phyloP scores from a whole-genome alignment of 1,284 basidiomycete species.

The Dichomitus squalens region DNA sequence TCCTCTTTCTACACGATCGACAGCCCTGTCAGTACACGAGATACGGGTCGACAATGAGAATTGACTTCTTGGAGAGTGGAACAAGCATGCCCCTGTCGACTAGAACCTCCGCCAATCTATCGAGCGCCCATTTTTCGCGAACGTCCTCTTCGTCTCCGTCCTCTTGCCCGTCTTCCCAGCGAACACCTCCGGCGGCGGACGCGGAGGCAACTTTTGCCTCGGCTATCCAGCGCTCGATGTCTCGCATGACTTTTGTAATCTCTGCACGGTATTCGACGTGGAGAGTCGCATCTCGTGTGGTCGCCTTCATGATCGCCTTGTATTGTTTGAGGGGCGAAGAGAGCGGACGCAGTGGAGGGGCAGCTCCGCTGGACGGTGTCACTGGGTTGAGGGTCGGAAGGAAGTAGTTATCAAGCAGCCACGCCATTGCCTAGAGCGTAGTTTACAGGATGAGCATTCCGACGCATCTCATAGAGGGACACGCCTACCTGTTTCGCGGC shows the following conservation, averaged over 20 bases:
- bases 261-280: slow-evolving; percentile 51
- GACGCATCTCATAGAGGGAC: background rate
- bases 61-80: slow-evolving; percentile 79
- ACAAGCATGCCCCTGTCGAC: slow-evolving; percentile 70
- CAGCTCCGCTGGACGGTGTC: slow-evolving; percentile 29
- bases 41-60: background rate
- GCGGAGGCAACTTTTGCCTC: slow-evolving; percentile 65
- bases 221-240: slow-evolving; percentile 72
- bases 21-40: slow-evolving; percentile 7
- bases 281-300: slow-evolving; percentile 64
- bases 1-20: slow-evolving; percentile 55
- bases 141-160: slow-evolving; percentile 37
- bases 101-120: slow-evolving; percentile 65
- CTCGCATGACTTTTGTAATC: slow-evolving; percentile 51
- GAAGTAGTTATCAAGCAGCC: slow-evolving; percentile 84
- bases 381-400: slow-evolving; percentile 71
- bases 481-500: slow-evolving; percentile 68
- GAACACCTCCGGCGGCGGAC: slow-evolving; percentile 44
- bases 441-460: background rate
- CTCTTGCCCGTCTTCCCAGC: slow-evolving; percentile 42
- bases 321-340: slow-evolving; percentile 67
- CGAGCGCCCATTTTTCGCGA: slow-evolving; percentile 67
- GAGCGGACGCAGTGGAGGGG: slow-evolving; percentile 49
- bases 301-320: slow-evolving; percentile 64
- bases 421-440: slow-evolving; percentile 62